A percentile compares a stretch with the other conserved stretches of the same genome.
These are phyloP conservation scores for Metschnikowia noctiluminum DNA, from an alignment of 805 yeast genomes.

Conservation along the genomic window DNA sequence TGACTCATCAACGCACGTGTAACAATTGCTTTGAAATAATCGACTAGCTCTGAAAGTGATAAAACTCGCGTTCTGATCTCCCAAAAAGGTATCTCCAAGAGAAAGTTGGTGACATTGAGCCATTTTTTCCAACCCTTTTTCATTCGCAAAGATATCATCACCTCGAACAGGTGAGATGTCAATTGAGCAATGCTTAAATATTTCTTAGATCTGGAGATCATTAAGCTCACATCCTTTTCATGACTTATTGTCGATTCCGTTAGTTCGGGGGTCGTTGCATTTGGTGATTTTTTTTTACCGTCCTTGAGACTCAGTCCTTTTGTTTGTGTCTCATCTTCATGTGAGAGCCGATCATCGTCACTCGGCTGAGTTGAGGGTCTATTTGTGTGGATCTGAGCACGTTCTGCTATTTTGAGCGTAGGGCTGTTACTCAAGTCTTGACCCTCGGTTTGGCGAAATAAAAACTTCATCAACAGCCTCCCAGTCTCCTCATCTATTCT, in stretches of 20 bases:
- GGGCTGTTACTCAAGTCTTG: constrained; percentile 13
- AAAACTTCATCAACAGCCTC: constrained; percentile 33
- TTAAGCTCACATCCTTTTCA: constrained; percentile 40
- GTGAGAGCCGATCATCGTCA: constrained; percentile 4
- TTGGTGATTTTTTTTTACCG: constrained; percentile 4
- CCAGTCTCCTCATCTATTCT: constrained; percentile 40
- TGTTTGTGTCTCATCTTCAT: constrained; percentile 6
- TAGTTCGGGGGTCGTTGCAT: neutral
- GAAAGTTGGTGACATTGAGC: constrained; percentile 37
- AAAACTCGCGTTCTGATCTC: constrained; percentile 27
- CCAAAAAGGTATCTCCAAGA: constrained; percentile 33
- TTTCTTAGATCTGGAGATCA: constrained; percentile 73
- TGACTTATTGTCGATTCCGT: constrained; percentile 2
- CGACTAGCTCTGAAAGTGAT: constrained; percentile 36
- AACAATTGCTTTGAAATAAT: constrained; percentile 29
- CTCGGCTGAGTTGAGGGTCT: constrained; percentile 2
- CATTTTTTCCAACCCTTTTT: constrained; percentile 32
- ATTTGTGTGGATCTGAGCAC: constrained; percentile 1
- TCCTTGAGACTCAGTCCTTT: neutral
- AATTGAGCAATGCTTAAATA: constrained; percentile 66
- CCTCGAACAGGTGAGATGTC: constrained; percentile 18
- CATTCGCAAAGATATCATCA: constrained; percentile 35
- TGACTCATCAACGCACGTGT: constrained; percentile 34
- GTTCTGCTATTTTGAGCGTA: constrained; percentile 9
- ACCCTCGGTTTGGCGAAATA: constrained; percentile 25